Conservation (phyloP, 2,329 filamentous ascomycete species). For the Pezicula neosporulosa region DNA sequence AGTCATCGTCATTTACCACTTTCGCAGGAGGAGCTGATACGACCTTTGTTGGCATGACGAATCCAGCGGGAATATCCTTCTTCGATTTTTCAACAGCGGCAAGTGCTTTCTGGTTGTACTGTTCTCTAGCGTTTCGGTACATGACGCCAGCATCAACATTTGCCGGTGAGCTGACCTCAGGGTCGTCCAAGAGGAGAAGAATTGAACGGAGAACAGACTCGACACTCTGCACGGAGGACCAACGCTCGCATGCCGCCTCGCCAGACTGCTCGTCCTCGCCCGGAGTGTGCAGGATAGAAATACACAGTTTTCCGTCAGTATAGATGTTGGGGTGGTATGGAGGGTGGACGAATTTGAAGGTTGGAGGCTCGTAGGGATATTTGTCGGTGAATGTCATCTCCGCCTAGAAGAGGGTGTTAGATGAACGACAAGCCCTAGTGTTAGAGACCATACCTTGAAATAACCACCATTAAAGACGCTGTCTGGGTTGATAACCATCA, state of each 20-base stretch:
- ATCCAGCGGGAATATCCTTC: slow-evolving; percentile 73
- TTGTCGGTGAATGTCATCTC: slow-evolving; percentile 84
- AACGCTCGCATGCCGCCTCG: slow-evolving; percentile 84
- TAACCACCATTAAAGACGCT: slow-evolving; percentile 92
- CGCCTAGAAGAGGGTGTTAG: slow-evolving; percentile 43
- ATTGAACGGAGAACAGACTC: slow-evolving; percentile 94
- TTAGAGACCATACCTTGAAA: slow-evolving; percentile 55
- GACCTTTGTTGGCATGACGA: slow-evolving; percentile 76
- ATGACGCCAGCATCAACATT: slow-evolving; percentile 91
- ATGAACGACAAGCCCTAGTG: background rate
- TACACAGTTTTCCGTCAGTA: slow-evolving; percentile 84
- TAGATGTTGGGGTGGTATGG: slow-evolving; percentile 96
- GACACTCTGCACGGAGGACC: slow-evolving; percentile 90
- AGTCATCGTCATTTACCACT: slow-evolving; percentile 71
- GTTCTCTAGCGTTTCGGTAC: slow-evolving; percentile 68
- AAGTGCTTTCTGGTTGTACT: slow-evolving; percentile 68
- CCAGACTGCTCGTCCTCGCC: slow-evolving; percentile 93
- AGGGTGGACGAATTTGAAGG: slow-evolving; percentile 77
- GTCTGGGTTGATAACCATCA: slow-evolving; percentile 91
- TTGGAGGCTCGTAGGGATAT: slow-evolving; percentile 86
- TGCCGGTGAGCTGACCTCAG: slow-evolving; percentile 88
- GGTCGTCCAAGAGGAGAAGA: slow-evolving; percentile 86
- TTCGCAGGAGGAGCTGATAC: slow-evolving; percentile 59
- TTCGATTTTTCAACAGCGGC: slow-evolving; percentile 72
- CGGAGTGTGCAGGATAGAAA: slow-evolving; percentile 90